These are phyloP conservation scores for Mesembryanthemum crystallinum DNA, from an alignment of 148 eudicot species.

Conservation along the genomic window DNA sequence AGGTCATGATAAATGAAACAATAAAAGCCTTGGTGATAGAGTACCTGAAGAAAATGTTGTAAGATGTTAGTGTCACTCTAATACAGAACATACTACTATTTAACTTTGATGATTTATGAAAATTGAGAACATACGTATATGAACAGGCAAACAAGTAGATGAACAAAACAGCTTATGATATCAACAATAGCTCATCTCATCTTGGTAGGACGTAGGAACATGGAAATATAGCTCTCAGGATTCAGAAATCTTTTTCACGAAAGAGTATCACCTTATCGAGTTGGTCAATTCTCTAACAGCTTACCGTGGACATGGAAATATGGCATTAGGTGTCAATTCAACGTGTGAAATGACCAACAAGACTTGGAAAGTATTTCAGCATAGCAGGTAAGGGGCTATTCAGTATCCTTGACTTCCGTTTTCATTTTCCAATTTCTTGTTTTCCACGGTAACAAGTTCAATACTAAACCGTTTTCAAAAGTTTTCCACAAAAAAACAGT, in stretches of 20 bases:
- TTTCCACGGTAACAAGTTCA: too few species aligned
- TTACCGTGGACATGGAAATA: neutral
- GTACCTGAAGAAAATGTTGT: constrained; percentile 36
- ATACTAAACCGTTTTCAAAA: too few species aligned
- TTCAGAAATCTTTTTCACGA: neutral
- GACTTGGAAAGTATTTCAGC: neutral
- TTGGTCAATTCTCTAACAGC: neutral
- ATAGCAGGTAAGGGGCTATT: neutral
- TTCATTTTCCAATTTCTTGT: too few species aligned
- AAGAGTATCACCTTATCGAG: neutral
- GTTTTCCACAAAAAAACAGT: too few species aligned
- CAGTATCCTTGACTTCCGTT: too few species aligned
- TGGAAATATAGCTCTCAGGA: neutral
- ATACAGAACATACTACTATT: neutral
- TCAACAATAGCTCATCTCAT: neutral
- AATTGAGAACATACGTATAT: neutral
- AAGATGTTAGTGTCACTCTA: neutral
- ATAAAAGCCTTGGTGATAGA: constrained; percentile 66
- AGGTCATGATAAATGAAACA: constrained; percentile 57
- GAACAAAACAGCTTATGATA: neutral
- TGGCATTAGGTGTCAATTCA: too few species aligned
- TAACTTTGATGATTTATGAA: neutral
- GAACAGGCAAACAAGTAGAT: neutral
- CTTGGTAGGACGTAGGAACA: neutral
- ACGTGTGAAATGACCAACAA: neutral